Evolutionary conservation across 257 asterid genomes (phyloP), one percentile per base, ranked within the genome.

Genomic region (Buddleja alternifolia): DNA sequence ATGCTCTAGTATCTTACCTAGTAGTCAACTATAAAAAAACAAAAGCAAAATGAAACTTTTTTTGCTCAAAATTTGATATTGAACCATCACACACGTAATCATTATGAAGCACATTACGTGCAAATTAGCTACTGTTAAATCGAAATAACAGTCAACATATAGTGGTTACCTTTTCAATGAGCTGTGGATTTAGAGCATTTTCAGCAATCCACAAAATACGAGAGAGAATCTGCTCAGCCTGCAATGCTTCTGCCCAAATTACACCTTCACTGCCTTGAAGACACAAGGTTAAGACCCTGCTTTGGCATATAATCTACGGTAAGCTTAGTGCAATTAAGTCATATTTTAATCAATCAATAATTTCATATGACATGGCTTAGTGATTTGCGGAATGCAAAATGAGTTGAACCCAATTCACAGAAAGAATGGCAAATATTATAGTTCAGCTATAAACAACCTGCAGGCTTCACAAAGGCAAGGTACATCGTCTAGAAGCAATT

Each of bases 391-490:
- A 15, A 57, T 6, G 48, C 23, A 52, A 66, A n/a, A 66, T 44
- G 20, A 70, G 50, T 66, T 45, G 34, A 40, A 55, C 66, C 65
- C 37, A 32, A 41, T 60, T 52, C 60, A 73, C 21, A 19, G 60
- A 34, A 29, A 29, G 34, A 29, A 34, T 48, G 62, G 41, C 41
- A 24, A 10, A 21, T 32, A 8, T 44, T 20, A 47, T 42, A 8
- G 29, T 56, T 36, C 19, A 74, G 67, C 57, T 15, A 50, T 37
- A 52, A 47, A 56, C 63, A 80, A 91, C 97, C 97, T 82, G 73
- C 78, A 86, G 63, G 85, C 86, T 84, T 94, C 99, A 83, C 92
- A 82, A n/a, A 94, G 96, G 83, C 96, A 83, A 55, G 96, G 87
- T 19, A 85, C 78, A 63, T 94, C 97, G 66, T 91, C 93, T 29